phyloP scores from a whole-genome alignment of 2,329 filamentous ascomycete genomes.

The Penicillium palitans region DNA sequence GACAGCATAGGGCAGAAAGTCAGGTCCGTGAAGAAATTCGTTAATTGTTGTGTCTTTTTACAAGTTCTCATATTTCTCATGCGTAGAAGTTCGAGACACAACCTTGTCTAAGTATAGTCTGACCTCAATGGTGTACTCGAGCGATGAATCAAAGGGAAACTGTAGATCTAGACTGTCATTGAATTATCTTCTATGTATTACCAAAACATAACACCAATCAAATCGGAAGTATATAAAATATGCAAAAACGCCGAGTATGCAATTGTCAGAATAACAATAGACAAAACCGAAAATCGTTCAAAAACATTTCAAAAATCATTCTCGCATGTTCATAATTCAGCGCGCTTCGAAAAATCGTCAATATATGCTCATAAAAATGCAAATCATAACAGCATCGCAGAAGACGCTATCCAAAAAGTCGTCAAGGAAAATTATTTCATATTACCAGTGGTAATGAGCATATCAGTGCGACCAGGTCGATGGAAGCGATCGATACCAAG shows the following conservation, averaged over 20 bases:
- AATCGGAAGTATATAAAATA: not conserved
- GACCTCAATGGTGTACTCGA: not conserved
- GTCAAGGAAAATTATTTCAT: slow-evolving; percentile 24
- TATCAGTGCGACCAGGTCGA: slow-evolving; percentile 44
- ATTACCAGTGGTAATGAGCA: slow-evolving; percentile 43
- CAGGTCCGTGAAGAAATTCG: slow-evolving; percentile 22
- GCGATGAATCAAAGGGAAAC: not conserved
- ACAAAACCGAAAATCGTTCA: not conserved
- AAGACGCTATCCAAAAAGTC: slow-evolving; percentile 8
- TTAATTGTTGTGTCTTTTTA: not conserved
- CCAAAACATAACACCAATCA: not conserved
- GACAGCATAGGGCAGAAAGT: slow-evolving; percentile 34
- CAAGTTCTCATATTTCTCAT: not conserved
- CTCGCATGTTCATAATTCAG: slow-evolving; percentile 1
- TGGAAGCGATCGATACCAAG: slow-evolving; percentile 60
- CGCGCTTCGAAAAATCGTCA: not conserved
- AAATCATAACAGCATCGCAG: slow-evolving; percentile 6
- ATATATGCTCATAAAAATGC: slow-evolving; percentile 1
- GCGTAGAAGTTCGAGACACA: not conserved
- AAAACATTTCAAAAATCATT: not conserved
- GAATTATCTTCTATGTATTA: not conserved
- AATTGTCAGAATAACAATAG: not conserved
- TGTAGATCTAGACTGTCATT: not conserved
- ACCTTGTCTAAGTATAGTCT: not conserved
- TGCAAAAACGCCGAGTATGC: slow-evolving; percentile 15